Evolutionary conservation across 2,329 filamentous ascomycete genomes (phyloP), one percentile per base, ranked within the genome.

Genomic region (Microthyrium microscopicum): DNA sequence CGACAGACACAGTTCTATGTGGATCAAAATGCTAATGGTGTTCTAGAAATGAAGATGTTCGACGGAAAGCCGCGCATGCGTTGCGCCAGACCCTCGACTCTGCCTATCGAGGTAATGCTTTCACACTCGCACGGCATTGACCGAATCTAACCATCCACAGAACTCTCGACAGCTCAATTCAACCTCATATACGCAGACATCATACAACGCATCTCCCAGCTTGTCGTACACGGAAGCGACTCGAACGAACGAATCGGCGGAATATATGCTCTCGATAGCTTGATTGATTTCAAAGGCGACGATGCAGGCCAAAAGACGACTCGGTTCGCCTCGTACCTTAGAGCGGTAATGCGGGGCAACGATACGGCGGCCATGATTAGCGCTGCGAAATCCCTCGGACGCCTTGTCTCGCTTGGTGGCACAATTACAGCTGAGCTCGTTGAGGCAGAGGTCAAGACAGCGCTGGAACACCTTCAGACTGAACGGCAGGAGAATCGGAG

Each of bases 231-330:
- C 53, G 81, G 84, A 41, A 77, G 71, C 58, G 85, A 93, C 53
- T 77, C 82, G 4, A 74, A 77, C 45, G 89, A 98, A 52, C 77
- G 84, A 38, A 73, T 94, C 36, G 89, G 85, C 40, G 91, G 89
- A 33, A 78, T 98, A 40, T 77, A 89, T 46, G 87, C 87, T 39
- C 71, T 98, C 40, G 87, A 93, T 54, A 77, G 78, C 37, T 72
- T 98, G 35, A 87, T 95, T 55, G 85, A 94, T 53, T 94, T 95
- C 52, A 87, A 94, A 46, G 87, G 85, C 38, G 82, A 94, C 45
- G 91, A 98, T 58, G 73, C 81, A 17, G 83, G 82, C 22, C 74
- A 83, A 47, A 95, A 95, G 57, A 93, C 89, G 38, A 92, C 87
- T 20, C 75, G 89, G 35, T 98, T 95, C 51, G 83, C 83, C 29